Conservation (phyloP, 805 yeast genomes). For the Saccharomycopsis fodiens region DNA sequence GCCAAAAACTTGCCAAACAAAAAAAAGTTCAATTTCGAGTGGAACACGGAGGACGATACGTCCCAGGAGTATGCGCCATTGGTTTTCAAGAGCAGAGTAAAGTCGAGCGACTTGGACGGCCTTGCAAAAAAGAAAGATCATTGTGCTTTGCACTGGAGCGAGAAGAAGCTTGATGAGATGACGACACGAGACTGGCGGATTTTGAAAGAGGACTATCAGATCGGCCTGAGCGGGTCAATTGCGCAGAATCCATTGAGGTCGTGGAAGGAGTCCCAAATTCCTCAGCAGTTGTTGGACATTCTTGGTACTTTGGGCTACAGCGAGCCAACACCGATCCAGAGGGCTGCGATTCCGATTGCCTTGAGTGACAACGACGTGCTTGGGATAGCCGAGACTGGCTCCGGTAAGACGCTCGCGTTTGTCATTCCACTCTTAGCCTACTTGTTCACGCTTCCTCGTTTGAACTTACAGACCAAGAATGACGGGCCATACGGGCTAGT, state of each 20-base stretch:
- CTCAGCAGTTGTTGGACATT: slow-evolving; percentile 32
- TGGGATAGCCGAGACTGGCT: slow-evolving; percentile 95
- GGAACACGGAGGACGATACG: slow-evolving; percentile 69
- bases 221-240: slow-evolving; percentile 42
- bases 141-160: slow-evolving; percentile 74
- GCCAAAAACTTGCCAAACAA: too few relatives aligned
- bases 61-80: slow-evolving; percentile 36
- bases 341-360: slow-evolving; percentile 78
- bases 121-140: slow-evolving; percentile 24
- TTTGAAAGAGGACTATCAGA: slow-evolving; percentile 68
- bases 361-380: slow-evolving; percentile 54
- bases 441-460: slow-evolving; percentile 37
- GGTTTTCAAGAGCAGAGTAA: slow-evolving; percentile 19
- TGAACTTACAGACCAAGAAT: slow-evolving; percentile 22
- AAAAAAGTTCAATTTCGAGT: slow-evolving; percentile 53
- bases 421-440: slow-evolving; percentile 62
- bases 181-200: slow-evolving; percentile 84
- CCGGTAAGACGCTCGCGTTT: slow-evolving; percentile 88
- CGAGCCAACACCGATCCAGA: slow-evolving; percentile 85
- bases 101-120: slow-evolving; percentile 19
- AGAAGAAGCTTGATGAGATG: slow-evolving; percentile 61
- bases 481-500: slow-evolving; percentile 73
- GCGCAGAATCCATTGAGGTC: slow-evolving; percentile 51
- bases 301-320: slow-evolving; percentile 38
- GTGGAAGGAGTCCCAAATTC: slow-evolving; percentile 63